Evolutionary conservation across 2,329 filamentous ascomycete species (phyloP).

Genomic region (Tympanopsis confertula): DNA sequence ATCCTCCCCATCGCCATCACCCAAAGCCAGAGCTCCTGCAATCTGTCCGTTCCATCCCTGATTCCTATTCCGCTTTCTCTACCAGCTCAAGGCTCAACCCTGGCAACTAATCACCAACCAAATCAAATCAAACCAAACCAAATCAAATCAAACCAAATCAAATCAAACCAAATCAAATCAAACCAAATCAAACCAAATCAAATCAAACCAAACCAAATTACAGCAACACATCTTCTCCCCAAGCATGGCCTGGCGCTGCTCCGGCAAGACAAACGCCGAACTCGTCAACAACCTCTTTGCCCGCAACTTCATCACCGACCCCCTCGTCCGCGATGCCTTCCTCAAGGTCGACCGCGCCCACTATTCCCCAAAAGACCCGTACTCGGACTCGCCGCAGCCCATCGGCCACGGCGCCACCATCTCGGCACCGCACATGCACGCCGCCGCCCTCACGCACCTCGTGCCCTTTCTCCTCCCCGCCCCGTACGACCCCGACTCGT

Average conservation of each 20-base stretch:
- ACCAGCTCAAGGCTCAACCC: too few species aligned
- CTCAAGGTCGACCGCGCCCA: slow-evolving; percentile 79
- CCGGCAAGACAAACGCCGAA: slow-evolving; percentile 60
- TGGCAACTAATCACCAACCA: too few species aligned
- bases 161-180: too few species aligned
- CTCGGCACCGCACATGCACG: slow-evolving; percentile 65
- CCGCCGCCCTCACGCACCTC: slow-evolving; percentile 49
- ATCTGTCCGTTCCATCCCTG: too few species aligned
- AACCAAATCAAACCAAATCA: too few species aligned
- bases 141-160: too few species aligned
- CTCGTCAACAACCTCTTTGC: slow-evolving; percentile 68
- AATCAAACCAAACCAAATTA: too few species aligned
- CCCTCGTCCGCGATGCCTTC: slow-evolving; percentile 70
- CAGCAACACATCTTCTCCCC: too few species aligned
- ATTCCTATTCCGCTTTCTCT: too few species aligned
- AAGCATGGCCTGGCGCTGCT: slow-evolving; percentile 83
- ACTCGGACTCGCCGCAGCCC: slow-evolving; percentile 59
- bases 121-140: too few species aligned
- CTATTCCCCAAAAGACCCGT: slow-evolving; percentile 62
- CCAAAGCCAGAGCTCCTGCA: too few species aligned
- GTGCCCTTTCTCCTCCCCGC: slow-evolving; percentile 41
- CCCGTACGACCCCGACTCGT: slow-evolving; percentile 29
- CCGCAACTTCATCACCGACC: slow-evolving; percentile 60
- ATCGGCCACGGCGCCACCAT: slow-evolving; percentile 64
- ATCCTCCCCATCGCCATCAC: too few species aligned